These are phyloP conservation scores for Podospora fimiseda DNA, from an alignment of 495 filamentous ascomycete genomes.

Conservation along the genomic window DNA sequence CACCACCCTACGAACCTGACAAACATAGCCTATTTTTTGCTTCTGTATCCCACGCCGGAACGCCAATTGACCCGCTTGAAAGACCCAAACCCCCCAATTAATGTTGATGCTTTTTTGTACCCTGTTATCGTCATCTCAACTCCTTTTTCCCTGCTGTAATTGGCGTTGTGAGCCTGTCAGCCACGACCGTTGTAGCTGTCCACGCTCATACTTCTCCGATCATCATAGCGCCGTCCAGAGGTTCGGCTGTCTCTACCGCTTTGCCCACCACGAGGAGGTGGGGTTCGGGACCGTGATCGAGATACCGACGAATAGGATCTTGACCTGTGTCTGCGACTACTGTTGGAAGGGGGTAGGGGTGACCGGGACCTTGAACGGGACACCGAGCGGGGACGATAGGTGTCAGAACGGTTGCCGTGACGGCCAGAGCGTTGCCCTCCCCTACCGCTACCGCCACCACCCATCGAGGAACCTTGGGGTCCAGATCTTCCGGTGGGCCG, in stretches of 20 bases:
- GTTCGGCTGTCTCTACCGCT: slow-evolving; percentile 38
- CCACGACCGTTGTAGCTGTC: slow-evolving; percentile 49
- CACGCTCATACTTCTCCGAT: slow-evolving; percentile 56
- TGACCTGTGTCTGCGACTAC: slow-evolving; percentile 34
- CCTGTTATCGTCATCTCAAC: slow-evolving; percentile 15
- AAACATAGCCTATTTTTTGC: neutral
- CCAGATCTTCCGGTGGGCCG: slow-evolving; percentile 33
- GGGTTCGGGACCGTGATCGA: slow-evolving; percentile 44
- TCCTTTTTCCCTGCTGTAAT: slow-evolving; percentile 19
- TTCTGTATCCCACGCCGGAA: neutral
- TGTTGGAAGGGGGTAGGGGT: slow-evolving; percentile 30
- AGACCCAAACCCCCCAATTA: too few relatives aligned
- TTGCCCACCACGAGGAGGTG: slow-evolving; percentile 38
- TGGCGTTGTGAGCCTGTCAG: slow-evolving; percentile 23
- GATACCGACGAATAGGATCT: slow-evolving; percentile 49
- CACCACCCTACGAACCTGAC: neutral
- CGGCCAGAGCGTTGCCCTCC: slow-evolving; percentile 30
- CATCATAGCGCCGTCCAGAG: slow-evolving; percentile 30
- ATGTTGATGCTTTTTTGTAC: too few relatives aligned
- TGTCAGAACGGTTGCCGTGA: slow-evolving; percentile 42
- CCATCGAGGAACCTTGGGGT: slow-evolving; percentile 24
- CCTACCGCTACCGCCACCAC: slow-evolving; percentile 28
- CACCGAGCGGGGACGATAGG: slow-evolving; percentile 45
- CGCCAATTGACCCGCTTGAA: slow-evolving; percentile 1
- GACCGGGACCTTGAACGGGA: slow-evolving; percentile 43